Conservation (phyloP, 768 basidiomycete species). For the Mycena vitilis region DNA sequence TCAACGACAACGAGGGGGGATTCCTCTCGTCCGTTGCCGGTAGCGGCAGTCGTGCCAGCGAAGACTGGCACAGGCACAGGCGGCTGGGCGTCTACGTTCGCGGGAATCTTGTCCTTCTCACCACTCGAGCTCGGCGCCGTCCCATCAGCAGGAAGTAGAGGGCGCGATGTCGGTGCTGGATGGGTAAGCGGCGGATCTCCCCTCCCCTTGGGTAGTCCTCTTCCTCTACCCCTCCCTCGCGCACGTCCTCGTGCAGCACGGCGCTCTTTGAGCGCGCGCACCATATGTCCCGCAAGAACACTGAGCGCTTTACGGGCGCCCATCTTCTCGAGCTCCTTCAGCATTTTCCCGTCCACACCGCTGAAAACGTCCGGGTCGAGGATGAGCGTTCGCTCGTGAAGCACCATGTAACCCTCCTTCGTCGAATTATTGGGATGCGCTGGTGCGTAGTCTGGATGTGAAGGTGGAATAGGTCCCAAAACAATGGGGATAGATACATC, state of each 20-base stretch:
- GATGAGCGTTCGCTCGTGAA: slow-evolving; percentile 86
- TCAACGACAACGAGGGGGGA: slow-evolving; percentile 74
- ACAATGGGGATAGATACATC: slow-evolving; percentile 82
- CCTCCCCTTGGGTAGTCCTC: slow-evolving; percentile 49
- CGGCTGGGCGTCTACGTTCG: slow-evolving; percentile 34
- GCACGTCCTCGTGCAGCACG: slow-evolving; percentile 54
- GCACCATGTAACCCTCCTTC: slow-evolving; percentile 74
- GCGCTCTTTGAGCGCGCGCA: slow-evolving; percentile 84
- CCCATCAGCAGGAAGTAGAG: not conserved
- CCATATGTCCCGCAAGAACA: slow-evolving; percentile 87
- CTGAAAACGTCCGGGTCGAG: slow-evolving; percentile 89
- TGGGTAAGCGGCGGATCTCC: slow-evolving; percentile 31
- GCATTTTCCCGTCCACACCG: slow-evolving; percentile 76
- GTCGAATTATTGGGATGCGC: slow-evolving; percentile 60
- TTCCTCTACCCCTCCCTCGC: slow-evolving; percentile 52
- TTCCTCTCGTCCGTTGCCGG: slow-evolving; percentile 46
- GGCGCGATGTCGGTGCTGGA: not conserved
- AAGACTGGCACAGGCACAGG: slow-evolving; percentile 48
- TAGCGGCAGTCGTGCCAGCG: slow-evolving; percentile 24
- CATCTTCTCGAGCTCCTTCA: slow-evolving; percentile 81
- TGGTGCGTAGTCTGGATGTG: slow-evolving; percentile 65
- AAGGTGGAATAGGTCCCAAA: slow-evolving; percentile 76
- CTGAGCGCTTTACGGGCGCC: slow-evolving; percentile 86
- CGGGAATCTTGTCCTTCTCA: slow-evolving; percentile 22
- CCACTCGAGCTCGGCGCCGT: not conserved